A percentile compares a stretch with the other conserved stretches of the same genome.
Evolutionary conservation across 23 red algal genomes (phyloP).

Genomic region (Chondrus crispus): DNA sequence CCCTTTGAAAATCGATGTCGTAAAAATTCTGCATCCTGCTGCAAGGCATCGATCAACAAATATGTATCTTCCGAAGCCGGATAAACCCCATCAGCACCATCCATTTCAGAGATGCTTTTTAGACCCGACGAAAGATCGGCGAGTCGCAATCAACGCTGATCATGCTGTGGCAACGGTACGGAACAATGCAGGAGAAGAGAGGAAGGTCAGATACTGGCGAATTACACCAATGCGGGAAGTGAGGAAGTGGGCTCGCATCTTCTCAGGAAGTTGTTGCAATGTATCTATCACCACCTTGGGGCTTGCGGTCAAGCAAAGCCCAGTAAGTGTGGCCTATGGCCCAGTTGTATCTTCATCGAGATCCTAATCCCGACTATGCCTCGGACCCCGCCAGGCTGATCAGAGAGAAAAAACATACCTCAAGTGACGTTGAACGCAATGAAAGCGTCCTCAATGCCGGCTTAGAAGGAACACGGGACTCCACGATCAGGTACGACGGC

Average conservation of each 20-base stretch:
- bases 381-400: too few relatives aligned
- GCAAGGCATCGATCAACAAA: slow-evolving; percentile 70
- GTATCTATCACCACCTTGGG: not conserved
- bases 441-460: too few relatives aligned
- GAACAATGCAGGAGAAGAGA: not conserved
- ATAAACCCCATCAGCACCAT: slow-evolving; percentile 72
- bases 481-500: too few relatives aligned
- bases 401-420: too few relatives aligned
- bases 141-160: too few relatives aligned
- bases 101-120: not conserved
- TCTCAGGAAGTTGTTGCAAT: slow-evolving; percentile 79
- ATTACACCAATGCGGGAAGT: not conserved
- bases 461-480: too few relatives aligned
- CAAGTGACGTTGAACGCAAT: too few relatives aligned
- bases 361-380: too few relatives aligned
- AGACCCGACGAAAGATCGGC: too few relatives aligned
- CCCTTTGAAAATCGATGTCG: not conserved
- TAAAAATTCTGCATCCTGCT: slow-evolving; percentile 16
- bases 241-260: not conserved
- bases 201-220: not conserved
- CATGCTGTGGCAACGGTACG: too few relatives aligned
- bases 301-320: too few relatives aligned
- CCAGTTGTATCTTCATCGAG: not conserved
- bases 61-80: slow-evolving; percentile 74
- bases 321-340: not conserved